Percentiles rank a stretch among this genome's conserved stretches.
Evolutionary conservation across 2,329 filamentous ascomycete species (phyloP).

Genomic region (Colletotrichum eremochloae): DNA sequence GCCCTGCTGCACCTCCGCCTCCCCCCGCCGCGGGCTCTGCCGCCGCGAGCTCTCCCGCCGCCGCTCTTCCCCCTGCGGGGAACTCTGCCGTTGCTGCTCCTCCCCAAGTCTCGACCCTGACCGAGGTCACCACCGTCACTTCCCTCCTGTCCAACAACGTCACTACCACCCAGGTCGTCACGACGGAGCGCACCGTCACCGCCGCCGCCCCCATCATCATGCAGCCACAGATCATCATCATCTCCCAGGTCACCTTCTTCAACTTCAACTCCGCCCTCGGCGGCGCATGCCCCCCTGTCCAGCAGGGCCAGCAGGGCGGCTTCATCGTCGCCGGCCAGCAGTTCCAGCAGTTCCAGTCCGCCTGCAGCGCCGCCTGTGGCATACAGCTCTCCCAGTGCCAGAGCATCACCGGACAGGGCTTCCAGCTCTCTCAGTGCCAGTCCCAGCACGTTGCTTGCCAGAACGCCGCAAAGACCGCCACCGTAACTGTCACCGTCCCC

Average conservation of each 20-base stretch:
- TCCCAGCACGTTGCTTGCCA: constrained; percentile 41
- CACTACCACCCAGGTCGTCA: constrained; percentile 40
- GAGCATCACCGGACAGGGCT: constrained; percentile 39
- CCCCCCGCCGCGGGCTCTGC: constrained; percentile 8
- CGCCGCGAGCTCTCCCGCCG: constrained; percentile 22
- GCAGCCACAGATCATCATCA: constrained; percentile 41
- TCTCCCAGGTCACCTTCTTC: constrained; percentile 43
- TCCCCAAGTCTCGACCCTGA: constrained; percentile 31
- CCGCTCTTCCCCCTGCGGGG: neutral
- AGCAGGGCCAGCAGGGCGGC: constrained; percentile 38
- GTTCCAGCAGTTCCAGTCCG: constrained; percentile 42
- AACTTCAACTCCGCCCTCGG: constrained; percentile 42
- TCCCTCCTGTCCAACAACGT: constrained; percentile 28
- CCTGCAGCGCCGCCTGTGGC: constrained; percentile 40
- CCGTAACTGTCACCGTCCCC: constrained; percentile 40
- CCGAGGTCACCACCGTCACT: constrained; percentile 34
- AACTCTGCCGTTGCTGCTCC: constrained; percentile 14
- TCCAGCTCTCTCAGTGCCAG: constrained; percentile 43
- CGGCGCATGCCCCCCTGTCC: constrained; percentile 37
- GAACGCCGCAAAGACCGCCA: constrained; percentile 41
- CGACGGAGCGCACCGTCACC: constrained; percentile 37
- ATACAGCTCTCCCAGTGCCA: constrained; percentile 43
- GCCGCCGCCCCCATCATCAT: constrained; percentile 33
- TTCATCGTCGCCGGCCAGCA: constrained; percentile 41
- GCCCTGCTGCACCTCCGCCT: constrained; percentile 9